These are phyloP conservation scores for Lipomyces mesembrius DNA, from an alignment of 805 yeast species.

Conservation along the genomic window DNA sequence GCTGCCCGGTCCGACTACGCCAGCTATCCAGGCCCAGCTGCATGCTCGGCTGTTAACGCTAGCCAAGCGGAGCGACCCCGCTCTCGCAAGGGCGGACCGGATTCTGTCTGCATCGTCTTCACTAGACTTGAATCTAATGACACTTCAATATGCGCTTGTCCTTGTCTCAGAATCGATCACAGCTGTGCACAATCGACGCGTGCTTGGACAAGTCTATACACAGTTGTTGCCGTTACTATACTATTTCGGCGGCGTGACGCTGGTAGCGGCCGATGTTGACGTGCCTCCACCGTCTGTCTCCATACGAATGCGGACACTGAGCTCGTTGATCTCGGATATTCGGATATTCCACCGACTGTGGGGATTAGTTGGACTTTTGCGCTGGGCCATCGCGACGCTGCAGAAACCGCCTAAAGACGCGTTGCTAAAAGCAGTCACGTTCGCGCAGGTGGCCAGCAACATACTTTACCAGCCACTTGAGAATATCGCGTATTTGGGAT, in stretches of 20 bases:
- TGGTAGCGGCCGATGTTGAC: conserved; percentile 8
- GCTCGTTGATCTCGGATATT: conserved; percentile 43
- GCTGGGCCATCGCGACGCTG: conserved; percentile 47
- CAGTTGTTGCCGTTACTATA: conserved; percentile 6
- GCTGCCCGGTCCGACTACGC: conserved; percentile 6
- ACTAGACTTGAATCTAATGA: conserved; percentile 35
- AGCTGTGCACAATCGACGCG: conserved; percentile 11
- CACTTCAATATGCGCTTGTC: conserved; percentile 27
- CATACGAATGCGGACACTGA: conserved; percentile 21
- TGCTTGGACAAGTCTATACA: conserved; percentile 6
- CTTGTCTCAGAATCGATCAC: conserved; percentile 23
- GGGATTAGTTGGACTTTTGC: conserved; percentile 46
- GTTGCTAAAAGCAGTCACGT: conserved; percentile 43
- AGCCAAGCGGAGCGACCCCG: conserved; percentile 15
- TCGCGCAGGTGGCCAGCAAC: conserved; percentile 47
- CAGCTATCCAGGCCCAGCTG: conserved; percentile 9
- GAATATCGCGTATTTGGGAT: conserved; percentile 49
- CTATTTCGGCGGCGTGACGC: conserved; percentile 13
- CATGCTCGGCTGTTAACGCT: conserved; percentile 20
- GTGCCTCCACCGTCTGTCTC: conserved; percentile 17
- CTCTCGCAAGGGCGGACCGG: conserved; percentile 23
- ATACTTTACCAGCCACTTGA: conserved; percentile 49
- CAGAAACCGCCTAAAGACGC: conserved; percentile 44
- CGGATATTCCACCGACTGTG: conserved; percentile 49
- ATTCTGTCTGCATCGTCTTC: conserved; percentile 26